Base-by-base conservation (phyloP, 1,139 yeast genomes). In the Meyerozyma elateridarum region DNA sequence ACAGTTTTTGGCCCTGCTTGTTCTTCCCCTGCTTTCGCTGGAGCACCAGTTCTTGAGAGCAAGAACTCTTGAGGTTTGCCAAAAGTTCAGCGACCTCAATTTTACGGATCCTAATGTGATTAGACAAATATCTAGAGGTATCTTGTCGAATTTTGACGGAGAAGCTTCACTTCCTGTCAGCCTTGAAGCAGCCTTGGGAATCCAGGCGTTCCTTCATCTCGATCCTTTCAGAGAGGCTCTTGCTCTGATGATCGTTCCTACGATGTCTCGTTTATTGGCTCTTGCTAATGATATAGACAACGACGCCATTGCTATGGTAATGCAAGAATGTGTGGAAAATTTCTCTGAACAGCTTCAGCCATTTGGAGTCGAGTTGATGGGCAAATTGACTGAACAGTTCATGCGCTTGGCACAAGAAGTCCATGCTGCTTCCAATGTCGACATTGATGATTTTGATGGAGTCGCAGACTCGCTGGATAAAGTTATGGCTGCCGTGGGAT, bases 311-410 rank as follows among this genome's bases (percentile, higher is more conserved):
- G 77, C 95, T 12, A 85, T 83, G 22, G 96, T 91, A 11, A 87
- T 91, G 84, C 97, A 91, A 61, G 96, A 89, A 48, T 82, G 94
- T 54, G 97, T 91, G 15, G 96, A 89, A 49, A 78, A 75, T 36
- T 91, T 83, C 55, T 73, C 95, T 4, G 85, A 80, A 44, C 95
- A 89, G 56, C 66, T 91, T 43, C 93, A 89, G 45, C 97, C 98
- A 19, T 91, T 89, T 59, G 96, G 97, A 6, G 79, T 84, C 27
- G 93, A 85, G 44, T 68, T 91, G 47, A 87, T 89, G 73, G 71
- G 70, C 25, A 88, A 83, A 48, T 64, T 91, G 45, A 79, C 82
- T 18, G 83, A 80, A 39, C 96, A 89, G 54, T 81, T 88, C 48
- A 59, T 87, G 70, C 73, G 85, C 48, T 58, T 88, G 25, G 79